Evolutionary conservation across 2,329 filamentous ascomycete species (phyloP), one percentile per base, ranked within the genome.

Genomic region (Cyphellophora attinorum): DNA sequence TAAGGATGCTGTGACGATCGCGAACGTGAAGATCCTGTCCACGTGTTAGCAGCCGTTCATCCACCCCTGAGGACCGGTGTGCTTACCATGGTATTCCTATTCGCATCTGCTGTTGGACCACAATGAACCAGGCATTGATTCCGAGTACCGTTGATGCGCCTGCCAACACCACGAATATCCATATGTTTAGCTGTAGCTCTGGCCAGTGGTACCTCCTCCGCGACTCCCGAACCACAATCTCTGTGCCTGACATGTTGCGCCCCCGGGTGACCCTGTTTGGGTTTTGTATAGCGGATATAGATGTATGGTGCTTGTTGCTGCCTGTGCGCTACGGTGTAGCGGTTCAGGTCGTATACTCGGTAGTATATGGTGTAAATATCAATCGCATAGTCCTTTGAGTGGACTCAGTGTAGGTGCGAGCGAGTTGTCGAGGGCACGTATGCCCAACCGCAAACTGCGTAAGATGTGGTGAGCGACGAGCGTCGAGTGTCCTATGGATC

Each of bases 11-110:
- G 70, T 64, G 11, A 72, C 68, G 34, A 79, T 67, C 56, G 74
- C 74, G 56, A 70, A 79, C 17, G 75, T 75, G 58, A 79, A 74
- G 44, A 79, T 64, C 75, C 75, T 79, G 49, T 39, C 5, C 19
- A 2, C 8, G 6, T 5, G 28, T 30, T 15, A 29, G 11, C 11
- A 18, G 13, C 15, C 16, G 17, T 19, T 36, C 27, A 36, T 19
- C 18, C 11, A 12, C 16, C 36, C 23, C 38, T 21, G 13, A 37
- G 19, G 6, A 2, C 8, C 11, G 29, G 29, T 33, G 29, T 33
- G 54, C 54, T 38, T 60, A 79, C 75, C 75, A 79, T 52, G 75
- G 75, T 38, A 67, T 69, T n/a, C 65, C 70, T 16, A 74, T 47
- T 16, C 60, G 49, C 53, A 79, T 60, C 28, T 68, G 62, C 25